These are phyloP conservation scores for Albifimbria verrucaria DNA, from an alignment of 2,329 filamentous ascomycete genomes.

Conservation along the genomic window DNA sequence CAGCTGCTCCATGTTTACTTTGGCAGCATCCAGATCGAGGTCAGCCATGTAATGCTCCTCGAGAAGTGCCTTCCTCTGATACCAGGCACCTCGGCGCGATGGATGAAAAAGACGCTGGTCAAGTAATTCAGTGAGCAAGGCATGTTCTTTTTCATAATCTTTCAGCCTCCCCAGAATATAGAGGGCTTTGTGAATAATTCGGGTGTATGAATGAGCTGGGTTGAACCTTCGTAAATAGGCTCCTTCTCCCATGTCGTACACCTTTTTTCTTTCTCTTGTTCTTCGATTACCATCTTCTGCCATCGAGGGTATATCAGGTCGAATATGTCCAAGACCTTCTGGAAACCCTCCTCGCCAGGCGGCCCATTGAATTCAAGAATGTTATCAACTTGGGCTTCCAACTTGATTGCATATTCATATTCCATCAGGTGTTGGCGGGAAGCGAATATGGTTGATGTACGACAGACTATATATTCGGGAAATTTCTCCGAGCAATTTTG, in stretches of 20 bases:
- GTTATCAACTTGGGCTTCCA: constrained; percentile 77
- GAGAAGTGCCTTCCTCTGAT: constrained; percentile 87
- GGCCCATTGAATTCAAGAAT: constrained; percentile 77
- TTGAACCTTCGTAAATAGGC: constrained; percentile 87
- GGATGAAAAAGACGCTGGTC: constrained; percentile 80
- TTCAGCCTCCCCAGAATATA: constrained; percentile 79
- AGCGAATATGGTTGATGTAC: constrained; percentile 84
- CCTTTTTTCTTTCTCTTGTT: constrained; percentile 70
- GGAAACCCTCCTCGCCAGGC: constrained; percentile 61
- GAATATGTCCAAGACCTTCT: constrained; percentile 68
- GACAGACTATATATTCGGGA: constrained; percentile 83
- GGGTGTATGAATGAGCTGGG: constrained; percentile 88
- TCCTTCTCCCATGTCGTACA: constrained; percentile 81
- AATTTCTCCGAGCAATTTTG: constrained; percentile 82
- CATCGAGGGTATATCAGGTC: constrained; percentile 78
- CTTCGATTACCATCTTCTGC: constrained; percentile 68
- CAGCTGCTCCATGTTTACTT: constrained; percentile 44
- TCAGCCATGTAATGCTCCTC: constrained; percentile 93
- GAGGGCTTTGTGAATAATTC: constrained; percentile 85
- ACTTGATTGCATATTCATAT: constrained; percentile 81
- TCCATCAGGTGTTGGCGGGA: constrained; percentile 75
- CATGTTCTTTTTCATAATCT: constrained; percentile 72
- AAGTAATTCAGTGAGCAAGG: constrained; percentile 71
- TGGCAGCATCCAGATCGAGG: constrained; percentile 41
- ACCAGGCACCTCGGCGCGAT: constrained; percentile 84